Conservation (phyloP, 768 basidiomycete genomes). For the Boletus rufocinnamomeus region DNA sequence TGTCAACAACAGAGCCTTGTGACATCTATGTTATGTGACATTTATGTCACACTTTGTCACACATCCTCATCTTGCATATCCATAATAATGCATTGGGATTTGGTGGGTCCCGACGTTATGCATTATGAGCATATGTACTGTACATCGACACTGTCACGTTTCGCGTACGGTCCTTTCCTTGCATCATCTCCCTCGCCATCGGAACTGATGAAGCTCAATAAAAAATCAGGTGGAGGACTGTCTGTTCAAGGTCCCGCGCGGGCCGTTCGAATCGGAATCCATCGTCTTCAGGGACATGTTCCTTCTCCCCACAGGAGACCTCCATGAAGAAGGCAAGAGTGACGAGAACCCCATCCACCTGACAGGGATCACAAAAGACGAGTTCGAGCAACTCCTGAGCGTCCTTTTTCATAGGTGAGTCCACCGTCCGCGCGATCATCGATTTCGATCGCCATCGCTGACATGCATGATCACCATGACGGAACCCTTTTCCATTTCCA, state of each 20-base stretch:
- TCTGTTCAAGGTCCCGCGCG: conserved; percentile 24
- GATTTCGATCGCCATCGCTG: background rate
- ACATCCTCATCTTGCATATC: no score
- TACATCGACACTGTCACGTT: conserved; percentile 20
- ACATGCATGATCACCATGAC: background rate
- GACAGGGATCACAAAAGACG: conserved; percentile 14
- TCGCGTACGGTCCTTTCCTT: conserved; percentile 2
- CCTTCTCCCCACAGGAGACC: conserved; percentile 13
- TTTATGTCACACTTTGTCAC: no score
- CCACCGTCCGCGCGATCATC: background rate
- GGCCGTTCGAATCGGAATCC: conserved; percentile 20
- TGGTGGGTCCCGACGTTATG: no score
- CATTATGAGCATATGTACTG: no score
- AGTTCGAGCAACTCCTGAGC: conserved; percentile 20
- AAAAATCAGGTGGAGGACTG: conserved; percentile 22
- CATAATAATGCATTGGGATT: no score
- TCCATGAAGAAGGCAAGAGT: conserved; percentile 10
- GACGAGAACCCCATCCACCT: conserved; percentile 22
- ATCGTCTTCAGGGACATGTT: conserved; percentile 24
- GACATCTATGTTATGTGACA: no score
- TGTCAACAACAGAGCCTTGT: no score
- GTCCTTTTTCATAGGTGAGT: conserved; percentile 19
- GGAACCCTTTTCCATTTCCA: background rate
- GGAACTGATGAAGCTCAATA: background rate
- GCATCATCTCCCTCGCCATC: background rate